Percentiles rank a stretch among this genome's conserved stretches.
These are phyloP conservation scores for Linderniella brevidens DNA, from an alignment of 257 asterid species.

Conservation along the genomic window DNA sequence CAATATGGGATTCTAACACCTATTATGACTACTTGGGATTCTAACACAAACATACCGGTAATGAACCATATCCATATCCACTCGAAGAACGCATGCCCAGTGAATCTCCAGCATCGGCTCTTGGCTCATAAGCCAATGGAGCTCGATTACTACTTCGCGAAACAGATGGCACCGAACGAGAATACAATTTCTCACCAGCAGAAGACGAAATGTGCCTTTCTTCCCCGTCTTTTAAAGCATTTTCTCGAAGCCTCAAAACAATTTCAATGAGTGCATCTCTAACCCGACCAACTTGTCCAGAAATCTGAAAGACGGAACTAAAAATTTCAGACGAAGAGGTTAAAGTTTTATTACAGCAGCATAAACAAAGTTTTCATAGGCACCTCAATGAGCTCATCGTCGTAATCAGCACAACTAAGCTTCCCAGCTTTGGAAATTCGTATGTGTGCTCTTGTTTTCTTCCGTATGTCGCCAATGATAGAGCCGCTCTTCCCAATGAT, in stretches of 20 bases:
- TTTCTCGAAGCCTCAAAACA: conserved; percentile 77
- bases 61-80: conserved; percentile 56
- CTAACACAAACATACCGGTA: conserved; percentile 32
- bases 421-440: conserved; percentile 75
- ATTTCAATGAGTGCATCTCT: conserved; percentile 93
- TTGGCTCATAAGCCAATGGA: conserved; percentile 46
- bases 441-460: conserved; percentile 70
- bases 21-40: conserved; percentile 2
- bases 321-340: conserved; percentile 13
- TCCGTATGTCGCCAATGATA: conserved; percentile 72
- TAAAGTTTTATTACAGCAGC: conserved; percentile 23
- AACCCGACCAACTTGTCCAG: conserved; percentile 52
- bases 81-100: conserved; percentile 51
- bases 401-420: conserved; percentile 55
- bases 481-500: conserved; percentile 86
- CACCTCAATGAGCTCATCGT: conserved; percentile 90
- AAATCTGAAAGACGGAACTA: conserved; percentile 30
- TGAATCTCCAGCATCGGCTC: conserved; percentile 51
- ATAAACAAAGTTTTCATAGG: conserved; percentile 23
- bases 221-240: conserved; percentile 57
- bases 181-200: conserved; percentile 35
- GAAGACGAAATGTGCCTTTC: conserved; percentile 40
- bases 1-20: background rate
- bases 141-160: conserved; percentile 35
- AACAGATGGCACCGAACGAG: conserved; percentile 37